Evolutionary conservation across 78 protist genomes (phyloP), one percentile per base, ranked within the genome.

Genomic region (Dictyostelium intermedium): DNA sequence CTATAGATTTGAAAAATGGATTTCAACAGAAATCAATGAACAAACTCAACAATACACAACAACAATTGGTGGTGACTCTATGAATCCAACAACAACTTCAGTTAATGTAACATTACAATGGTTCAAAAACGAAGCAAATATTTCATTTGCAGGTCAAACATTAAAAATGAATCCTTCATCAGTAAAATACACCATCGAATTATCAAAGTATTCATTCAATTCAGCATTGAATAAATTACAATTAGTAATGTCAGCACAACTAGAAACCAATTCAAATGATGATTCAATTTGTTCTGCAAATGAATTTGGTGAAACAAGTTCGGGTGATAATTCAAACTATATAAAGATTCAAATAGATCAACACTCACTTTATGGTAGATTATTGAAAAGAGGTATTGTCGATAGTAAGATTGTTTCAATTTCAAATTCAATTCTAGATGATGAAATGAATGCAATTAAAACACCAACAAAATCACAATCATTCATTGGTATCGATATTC

Each of bases 301-400:
- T n/a, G 35, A 69, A 73, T 84, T 73, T 70, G 77, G 32, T 35
- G 82, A 84, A n/a, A 43, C 69, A 27, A 30, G 16, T n/a, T 5
- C 77, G 47, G 39, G 35, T 13, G 60, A 27, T 35, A 11, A 70
- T 14, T 70, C 91, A 53, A 34, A 74, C 45, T 85, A 77, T 50
- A 56, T 85, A 3, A 85, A 85, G 23, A 70, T 85, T 35, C 66
- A 70, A 47, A 11, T 85, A 2, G 60, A 85, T 56, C 25, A 70
- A 16, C 20, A 73, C n/a, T 70, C 61, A 43, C 50, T 85, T 1
- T 85, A 85, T 85, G 91, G 91, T 53, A 70, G 83, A 45, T 74
- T 85, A 34, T 73, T 85, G 5, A 61, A 74, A 43, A 70, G 83
- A 25, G 91, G 76, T 70, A 32, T 85, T 30, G 0, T 85, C 0